Conservation (phyloP, 306 rosid genomes). For the Arachis stenosperma region DNA sequence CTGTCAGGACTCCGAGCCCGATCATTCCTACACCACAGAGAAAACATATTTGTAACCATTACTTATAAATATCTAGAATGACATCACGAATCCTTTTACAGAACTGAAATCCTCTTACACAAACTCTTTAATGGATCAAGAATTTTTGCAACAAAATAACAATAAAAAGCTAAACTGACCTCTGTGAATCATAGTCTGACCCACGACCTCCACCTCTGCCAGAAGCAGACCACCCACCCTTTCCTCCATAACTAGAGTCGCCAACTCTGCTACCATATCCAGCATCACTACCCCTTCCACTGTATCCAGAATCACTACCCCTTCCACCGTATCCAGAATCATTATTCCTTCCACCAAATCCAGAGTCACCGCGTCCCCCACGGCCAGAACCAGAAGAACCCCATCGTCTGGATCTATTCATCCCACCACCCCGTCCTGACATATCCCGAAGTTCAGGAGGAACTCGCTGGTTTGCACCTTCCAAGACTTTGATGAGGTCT, state of each 20-base stretch:
- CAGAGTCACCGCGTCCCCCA: too few species aligned
- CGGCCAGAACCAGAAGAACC: constrained; percentile 57
- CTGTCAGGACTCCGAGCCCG: constrained; percentile 69
- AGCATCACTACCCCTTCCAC: constrained; percentile 49
- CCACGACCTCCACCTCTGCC: constrained; percentile 73
- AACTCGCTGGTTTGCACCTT: constrained; percentile 93
- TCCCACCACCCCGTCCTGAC: constrained; percentile 92
- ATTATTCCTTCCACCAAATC: constrained; percentile 56
- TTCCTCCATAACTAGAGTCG: constrained; percentile 58
- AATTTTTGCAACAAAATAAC: not conserved
- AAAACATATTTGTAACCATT: constrained; percentile 18
- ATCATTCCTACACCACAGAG: constrained; percentile 59
- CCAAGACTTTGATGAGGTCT: constrained; percentile 91
- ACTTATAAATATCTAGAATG: constrained; percentile 12
- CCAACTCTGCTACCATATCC: constrained; percentile 60
- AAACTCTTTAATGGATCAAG: not conserved
- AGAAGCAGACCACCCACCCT: constrained; percentile 62
- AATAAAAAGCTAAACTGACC: constrained; percentile 47
- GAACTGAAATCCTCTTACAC: not conserved
- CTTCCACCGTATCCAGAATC: constrained; percentile 72
- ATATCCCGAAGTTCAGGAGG: constrained; percentile 83
- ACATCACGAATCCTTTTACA: not conserved
- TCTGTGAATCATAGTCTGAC: constrained; percentile 58
- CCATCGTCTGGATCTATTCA: constrained; percentile 81
- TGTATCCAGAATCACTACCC: constrained; percentile 34